Percentiles rank a stretch among this genome's conserved stretches.
Conservation (phyloP, 2,329 filamentous ascomycete genomes). For the Leptoxyphium fumago region DNA sequence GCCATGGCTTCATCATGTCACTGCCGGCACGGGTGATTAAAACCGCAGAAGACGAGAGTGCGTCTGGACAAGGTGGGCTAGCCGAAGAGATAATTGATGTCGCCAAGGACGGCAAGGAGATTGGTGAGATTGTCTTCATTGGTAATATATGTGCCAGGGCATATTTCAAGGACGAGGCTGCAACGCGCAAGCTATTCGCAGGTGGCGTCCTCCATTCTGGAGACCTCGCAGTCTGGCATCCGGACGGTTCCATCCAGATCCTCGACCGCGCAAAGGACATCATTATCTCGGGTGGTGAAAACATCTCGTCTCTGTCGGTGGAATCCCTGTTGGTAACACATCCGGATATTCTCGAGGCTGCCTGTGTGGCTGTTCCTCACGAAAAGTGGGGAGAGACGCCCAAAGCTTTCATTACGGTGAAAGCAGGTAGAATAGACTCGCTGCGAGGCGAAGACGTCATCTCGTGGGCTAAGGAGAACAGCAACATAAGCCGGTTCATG, state of each 20-base stretch:
- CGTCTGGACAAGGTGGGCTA: constrained; percentile 8
- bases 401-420: constrained; percentile 80
- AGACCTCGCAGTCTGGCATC: constrained; percentile 84
- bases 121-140: constrained; percentile 71
- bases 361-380: constrained; percentile 76
- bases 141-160: constrained; percentile 88
- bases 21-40: constrained; percentile 72
- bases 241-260: constrained; percentile 82
- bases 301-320: constrained; percentile 86
- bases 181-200: constrained; percentile 72
- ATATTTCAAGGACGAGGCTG: constrained; percentile 81
- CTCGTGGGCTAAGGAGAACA: constrained; percentile 68
- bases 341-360: constrained; percentile 77
- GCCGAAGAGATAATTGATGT: constrained; percentile 53
- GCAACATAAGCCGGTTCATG: constrained; percentile 84
- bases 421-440: constrained; percentile 39
- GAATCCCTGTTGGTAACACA: constrained; percentile 83
- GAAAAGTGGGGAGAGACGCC: constrained; percentile 92
- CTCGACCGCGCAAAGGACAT: constrained; percentile 93
- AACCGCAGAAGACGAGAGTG: constrained; percentile 44
- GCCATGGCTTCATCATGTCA: constrained; percentile 76
- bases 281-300: constrained; percentile 94
- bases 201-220: constrained; percentile 81
- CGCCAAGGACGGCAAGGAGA: constrained; percentile 53
- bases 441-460: constrained; percentile 58